Conservation (phyloP, 1,284 basidiomycete species). For the Pyrrhoderma noxium region DNA sequence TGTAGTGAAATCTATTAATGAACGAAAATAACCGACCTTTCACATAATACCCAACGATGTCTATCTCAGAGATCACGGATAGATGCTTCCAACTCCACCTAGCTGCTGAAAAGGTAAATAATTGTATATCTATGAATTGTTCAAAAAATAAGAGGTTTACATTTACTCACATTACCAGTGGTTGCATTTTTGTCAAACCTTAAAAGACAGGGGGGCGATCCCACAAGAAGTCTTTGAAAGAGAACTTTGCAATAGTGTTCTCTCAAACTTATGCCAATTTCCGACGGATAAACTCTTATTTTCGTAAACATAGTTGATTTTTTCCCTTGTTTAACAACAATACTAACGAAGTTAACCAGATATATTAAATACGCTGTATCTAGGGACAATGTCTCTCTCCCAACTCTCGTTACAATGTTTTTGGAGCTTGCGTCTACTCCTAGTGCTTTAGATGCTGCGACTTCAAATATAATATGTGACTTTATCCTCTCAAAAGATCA, state of each 20-base stretch:
- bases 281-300: constrained; percentile 56
- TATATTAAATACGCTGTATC: constrained; percentile 52
- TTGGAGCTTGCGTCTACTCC: constrained; percentile 35
- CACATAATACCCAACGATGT: constrained; percentile 37
- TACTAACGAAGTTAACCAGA: too few species aligned
- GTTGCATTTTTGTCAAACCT: constrained; percentile 24
- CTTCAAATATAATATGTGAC: constrained; percentile 60
- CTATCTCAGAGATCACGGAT: constrained; percentile 55
- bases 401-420: constrained; percentile 52
- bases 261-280: neutral
- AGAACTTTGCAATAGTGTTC: constrained; percentile 11
- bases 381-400: constrained; percentile 42
- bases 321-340: constrained; percentile 4
- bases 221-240: constrained; percentile 27
- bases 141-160: constrained; percentile 10
- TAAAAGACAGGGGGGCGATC: constrained; percentile 1
- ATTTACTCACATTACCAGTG: constrained; percentile 37
- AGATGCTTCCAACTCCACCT: constrained; percentile 67
- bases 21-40: too few species aligned
- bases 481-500: constrained; percentile 49
- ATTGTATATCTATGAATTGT: neutral
- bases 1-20: too few species aligned
- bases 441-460: constrained; percentile 52
- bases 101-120: constrained; percentile 47
- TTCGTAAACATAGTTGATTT: constrained; percentile 27